Evolutionary conservation across 2,329 filamentous ascomycete species (phyloP).

Genomic region (Venturia pyrina): DNA sequence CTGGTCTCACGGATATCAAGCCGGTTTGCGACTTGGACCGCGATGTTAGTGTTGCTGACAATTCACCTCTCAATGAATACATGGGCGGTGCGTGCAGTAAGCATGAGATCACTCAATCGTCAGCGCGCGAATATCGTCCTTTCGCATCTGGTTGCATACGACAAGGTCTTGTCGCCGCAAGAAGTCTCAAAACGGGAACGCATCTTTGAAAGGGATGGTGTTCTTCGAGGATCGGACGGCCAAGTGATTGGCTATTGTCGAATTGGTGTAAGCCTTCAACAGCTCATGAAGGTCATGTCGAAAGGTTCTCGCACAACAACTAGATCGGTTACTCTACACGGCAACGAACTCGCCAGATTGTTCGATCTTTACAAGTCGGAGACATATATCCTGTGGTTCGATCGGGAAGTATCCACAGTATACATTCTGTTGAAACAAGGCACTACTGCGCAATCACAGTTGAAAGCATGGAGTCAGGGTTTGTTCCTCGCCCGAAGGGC

Average conservation of each 20-base stretch:
- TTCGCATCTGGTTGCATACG: conserved; percentile 38
- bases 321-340: conserved; percentile 20
- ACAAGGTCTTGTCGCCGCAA: conserved; percentile 48
- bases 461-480: conserved; percentile 55
- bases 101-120: conserved; percentile 74
- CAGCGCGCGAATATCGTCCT: conserved; percentile 77
- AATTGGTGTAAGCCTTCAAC: conserved; percentile 41
- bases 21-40: conserved; percentile 60
- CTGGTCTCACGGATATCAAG: conserved; percentile 69
- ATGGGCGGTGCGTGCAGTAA: conserved; percentile 70
- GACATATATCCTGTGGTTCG: conserved; percentile 53
- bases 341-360: conserved; percentile 4
- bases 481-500: conserved; percentile 34
- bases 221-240: conserved; percentile 47
- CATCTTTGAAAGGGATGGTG: conserved; percentile 53
- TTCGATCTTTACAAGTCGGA: conserved; percentile 36
- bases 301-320: neutral
- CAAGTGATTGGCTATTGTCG: conserved; percentile 42
- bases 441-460: conserved; percentile 38
- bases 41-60: conserved; percentile 61
- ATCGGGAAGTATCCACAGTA: conserved; percentile 30
- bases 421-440: conserved; percentile 56
- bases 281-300: conserved; percentile 21
- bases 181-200: conserved; percentile 51
- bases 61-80: conserved; percentile 81